Evolutionary conservation across 2,329 filamentous ascomycete species (phyloP), one percentile per base, ranked within the genome.

Genomic region (Trichoderma koningiopsis): DNA sequence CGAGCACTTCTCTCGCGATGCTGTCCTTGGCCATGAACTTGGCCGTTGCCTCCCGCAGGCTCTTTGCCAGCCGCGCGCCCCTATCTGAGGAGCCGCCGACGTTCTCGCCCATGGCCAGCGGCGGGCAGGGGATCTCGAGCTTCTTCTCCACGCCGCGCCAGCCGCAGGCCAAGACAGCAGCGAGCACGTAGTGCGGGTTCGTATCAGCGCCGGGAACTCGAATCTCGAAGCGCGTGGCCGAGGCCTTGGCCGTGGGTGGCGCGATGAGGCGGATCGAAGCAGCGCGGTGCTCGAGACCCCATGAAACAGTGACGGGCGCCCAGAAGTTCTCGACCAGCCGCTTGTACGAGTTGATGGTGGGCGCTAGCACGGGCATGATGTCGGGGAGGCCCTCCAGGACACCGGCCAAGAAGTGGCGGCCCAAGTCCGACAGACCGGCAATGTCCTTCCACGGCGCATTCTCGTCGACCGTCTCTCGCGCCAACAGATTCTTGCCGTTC

Each of bases 261-360:
- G 93, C 89, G 73, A 99, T 97, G 40, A 99, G 81, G 22, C 96
- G 88, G 73, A 99, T 91, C 0, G 92, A 96, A 0, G 96, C 95
- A 5, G 94, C 94, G 71, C 96, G 92, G 79, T 99, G 95, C 81
- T 98, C 96, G 5, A 97, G 83, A 0, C 96, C 96, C 96, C 96
- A 99, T 0, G 93, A 97, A 0, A 98, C 96, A 0, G 95, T 97
- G 6, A 99, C 96, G 0, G 96, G 96, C 0, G 96, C 96, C 96
- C 96, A 99, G 82, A 97, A 98, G 82, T 98, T 98, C 83, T 99
- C 96, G 2, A 99, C 96, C 0, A 99, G 87, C 4, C 96, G 91
- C 83, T 99, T 99, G 85, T 99, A 99, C 71, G 93, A 97, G 85
- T 99, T 99, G 77, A 99, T 88, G 0, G 93, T 99, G 0, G 96